Base-by-base conservation (phyloP, 108 stramenopile species). In the Thalassiosira profunda region DNA sequence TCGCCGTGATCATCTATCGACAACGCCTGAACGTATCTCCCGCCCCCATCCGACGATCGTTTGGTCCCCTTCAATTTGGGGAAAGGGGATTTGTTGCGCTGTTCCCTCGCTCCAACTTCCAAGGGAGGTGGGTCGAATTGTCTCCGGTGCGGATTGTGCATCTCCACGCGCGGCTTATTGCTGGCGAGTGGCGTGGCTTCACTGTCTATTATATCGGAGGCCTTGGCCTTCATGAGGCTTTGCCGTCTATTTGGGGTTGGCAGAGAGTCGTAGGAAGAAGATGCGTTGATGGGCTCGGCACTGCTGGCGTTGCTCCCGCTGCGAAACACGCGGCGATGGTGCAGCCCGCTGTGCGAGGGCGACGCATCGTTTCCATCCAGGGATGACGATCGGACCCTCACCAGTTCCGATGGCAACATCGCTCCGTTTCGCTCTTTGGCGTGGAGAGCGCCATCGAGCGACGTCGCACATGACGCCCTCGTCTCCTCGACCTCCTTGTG, bases 21-120 rank as follows among this genome's bases (percentile, higher is more conserved):
- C 41, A 63, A 18, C 18, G 56, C 41, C 52, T 71, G 23, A 54
- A 20, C 26, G 69, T 70, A 63, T 53, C 53, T 17, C 62, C 74
- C 47, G 11, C 1, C 43, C 30, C 55, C 47, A 18, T 40, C 31
- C n/a, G n/a, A n/a, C n/a, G n/a, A 35, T 9, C 53, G 29, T 25
- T 4, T 48, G 63, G 36, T 56, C 23, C 2, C 45, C 34, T 47
- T 63, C n/a, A 44, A 52, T 43, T 67, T n/a, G n/a, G n/a, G n/a
- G n/a, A n/a, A n/a, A n/a, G n/a, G n/a, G n/a, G n/a, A n/a, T n/a
- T n/a, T n/a, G n/a, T n/a, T n/a, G n/a, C n/a, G n/a, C n/a, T n/a
- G n/a, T n/a, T n/a, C n/a, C n/a, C n/a, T n/a, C n/a, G n/a, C n/a
- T n/a, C n/a, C n/a, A n/a, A n/a, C n/a, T n/a, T n/a, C n/a, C n/a